Evolutionary conservation across 371 early-diverging fungal genomes (phyloP), one percentile per base, ranked within the genome.

Genomic region (Blakeslea trispora): DNA sequence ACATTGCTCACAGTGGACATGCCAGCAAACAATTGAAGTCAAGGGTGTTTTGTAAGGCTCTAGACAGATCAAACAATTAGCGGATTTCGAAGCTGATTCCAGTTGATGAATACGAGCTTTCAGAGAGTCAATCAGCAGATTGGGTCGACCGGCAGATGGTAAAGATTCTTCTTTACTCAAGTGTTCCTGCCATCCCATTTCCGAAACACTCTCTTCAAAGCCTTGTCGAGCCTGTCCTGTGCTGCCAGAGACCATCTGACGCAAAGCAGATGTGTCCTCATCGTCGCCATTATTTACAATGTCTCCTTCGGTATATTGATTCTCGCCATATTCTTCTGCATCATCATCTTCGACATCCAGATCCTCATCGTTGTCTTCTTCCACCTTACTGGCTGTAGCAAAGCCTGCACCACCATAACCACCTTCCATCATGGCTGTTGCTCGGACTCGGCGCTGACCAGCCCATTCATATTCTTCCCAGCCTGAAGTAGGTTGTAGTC

Each of bases 1-100:
- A 61, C 96, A 94, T 48, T 77, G 74, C 59, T 93, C 89, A 66
- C 96, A 95, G 53, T 92, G 90, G 5, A 94, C 96, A 77, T 95
- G 96, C 96, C 95, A 95, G 67, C 95, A 95, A 13, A 86, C 81
- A 46, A 91, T 87, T 0, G 93, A 92, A 1, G 84, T 81, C 17
- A 91, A 61, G 0, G 94, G 94, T 13, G 77, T 75, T 15, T 75
- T 77, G 71, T 88, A 92, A 0, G 84, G 75, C 42, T 91, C 92
- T n/a, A 90, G 69, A 63, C 95, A 95, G 11, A 94, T 88, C 15
- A 91, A 70, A 69, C 95, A 95, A 46, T 83, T 81, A 14, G 72
- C 69, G 6, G 81, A 75, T 24, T 76, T 71, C 13, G 82, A 64
- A 6, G 77, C 69, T 13, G 66, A 52, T 60, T 89, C 83, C 65